These are phyloP conservation scores for Coccomyxa sp. DNA, from an alignment of 139 green algal genomes.

Conservation along the genomic window DNA sequence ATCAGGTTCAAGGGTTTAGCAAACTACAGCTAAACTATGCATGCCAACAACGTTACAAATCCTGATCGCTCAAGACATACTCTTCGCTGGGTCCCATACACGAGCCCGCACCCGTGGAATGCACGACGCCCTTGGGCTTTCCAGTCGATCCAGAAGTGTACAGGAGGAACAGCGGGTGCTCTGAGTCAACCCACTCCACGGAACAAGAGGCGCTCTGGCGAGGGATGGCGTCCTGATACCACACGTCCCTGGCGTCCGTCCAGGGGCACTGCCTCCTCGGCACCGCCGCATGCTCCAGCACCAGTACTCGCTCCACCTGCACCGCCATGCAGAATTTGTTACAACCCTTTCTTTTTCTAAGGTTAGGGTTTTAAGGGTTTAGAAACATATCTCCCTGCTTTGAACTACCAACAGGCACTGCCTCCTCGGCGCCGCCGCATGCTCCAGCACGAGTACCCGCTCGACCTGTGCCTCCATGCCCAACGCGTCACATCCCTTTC, in stretches of 20 bases:
- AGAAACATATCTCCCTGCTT: too few species aligned
- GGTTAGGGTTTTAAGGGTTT: background rate
- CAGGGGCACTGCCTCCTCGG: slow-evolving; percentile 1
- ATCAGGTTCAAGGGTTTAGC: too few species aligned
- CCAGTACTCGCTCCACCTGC: slow-evolving; percentile 44
- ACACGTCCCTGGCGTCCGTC: slow-evolving; percentile 36
- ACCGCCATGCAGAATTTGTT: background rate
- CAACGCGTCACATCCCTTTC: background rate
- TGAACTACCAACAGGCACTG: too few species aligned
- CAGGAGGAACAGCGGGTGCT: slow-evolving; percentile 86
- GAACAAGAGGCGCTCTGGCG: slow-evolving; percentile 55
- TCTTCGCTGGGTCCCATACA: too few species aligned
- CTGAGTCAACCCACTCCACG: slow-evolving; percentile 79
- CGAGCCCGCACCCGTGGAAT: slow-evolving; percentile 64
- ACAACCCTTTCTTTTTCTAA: background rate
- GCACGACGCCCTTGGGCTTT: slow-evolving; percentile 94
- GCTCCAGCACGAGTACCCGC: slow-evolving; percentile 52
- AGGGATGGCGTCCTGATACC: slow-evolving; percentile 73
- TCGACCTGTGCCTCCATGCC: too few species aligned
- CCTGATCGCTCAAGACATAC: too few species aligned
- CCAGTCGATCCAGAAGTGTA: slow-evolving; percentile 96
- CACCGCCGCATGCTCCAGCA: slow-evolving; percentile 24
- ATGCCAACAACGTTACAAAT: too few species aligned
- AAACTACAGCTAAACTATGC: too few species aligned
- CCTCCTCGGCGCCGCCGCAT: background rate